A percentile compares a stretch with the other conserved stretches of the same genome.
Evolutionary conservation across 129 eudicot species (phyloP).

Genomic region (Tanacetum coccineum): DNA sequence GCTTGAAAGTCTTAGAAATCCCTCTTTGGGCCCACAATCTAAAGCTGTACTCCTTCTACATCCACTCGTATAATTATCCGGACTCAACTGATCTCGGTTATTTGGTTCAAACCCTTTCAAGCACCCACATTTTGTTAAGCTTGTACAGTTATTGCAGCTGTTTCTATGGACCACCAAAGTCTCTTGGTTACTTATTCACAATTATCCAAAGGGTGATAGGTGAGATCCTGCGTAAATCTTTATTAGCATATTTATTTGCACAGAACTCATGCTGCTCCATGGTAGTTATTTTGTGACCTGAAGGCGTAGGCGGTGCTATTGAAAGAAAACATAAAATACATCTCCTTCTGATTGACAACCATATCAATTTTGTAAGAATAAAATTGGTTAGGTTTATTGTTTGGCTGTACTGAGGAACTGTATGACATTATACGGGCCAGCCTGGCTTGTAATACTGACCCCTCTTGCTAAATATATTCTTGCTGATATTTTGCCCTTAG

Average conservation of each 20-base stretch:
- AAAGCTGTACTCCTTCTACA: constrained; percentile 25
- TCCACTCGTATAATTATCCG: constrained; percentile 30
- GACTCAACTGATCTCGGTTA: constrained; percentile 10
- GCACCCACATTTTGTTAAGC: constrained; percentile 24
- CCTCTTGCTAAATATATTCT: not conserved
- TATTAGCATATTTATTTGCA: constrained; percentile 2
- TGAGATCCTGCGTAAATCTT: constrained; percentile 15
- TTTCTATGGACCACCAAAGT: constrained; percentile 31
- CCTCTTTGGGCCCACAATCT: constrained; percentile 25
- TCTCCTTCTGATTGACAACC: constrained; percentile 10
- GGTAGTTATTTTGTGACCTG: not conserved
- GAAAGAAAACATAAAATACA: not conserved
- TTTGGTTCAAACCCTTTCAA: constrained; percentile 28
- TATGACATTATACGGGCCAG: not conserved
- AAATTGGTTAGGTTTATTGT: not conserved
- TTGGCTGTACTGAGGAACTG: not conserved
- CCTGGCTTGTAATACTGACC: not conserved
- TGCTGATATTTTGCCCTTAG: not conserved
- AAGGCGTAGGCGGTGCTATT: not conserved
- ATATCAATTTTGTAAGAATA: not conserved
- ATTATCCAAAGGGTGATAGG: constrained; percentile 1
- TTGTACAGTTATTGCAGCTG: constrained; percentile 21
- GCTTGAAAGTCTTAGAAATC: constrained; percentile 19
- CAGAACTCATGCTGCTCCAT: constrained; percentile 1
- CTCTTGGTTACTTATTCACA: constrained; percentile 37